Base-by-base conservation (phyloP, 805 yeast species). In the Candida sakaeoensis region DNA sequence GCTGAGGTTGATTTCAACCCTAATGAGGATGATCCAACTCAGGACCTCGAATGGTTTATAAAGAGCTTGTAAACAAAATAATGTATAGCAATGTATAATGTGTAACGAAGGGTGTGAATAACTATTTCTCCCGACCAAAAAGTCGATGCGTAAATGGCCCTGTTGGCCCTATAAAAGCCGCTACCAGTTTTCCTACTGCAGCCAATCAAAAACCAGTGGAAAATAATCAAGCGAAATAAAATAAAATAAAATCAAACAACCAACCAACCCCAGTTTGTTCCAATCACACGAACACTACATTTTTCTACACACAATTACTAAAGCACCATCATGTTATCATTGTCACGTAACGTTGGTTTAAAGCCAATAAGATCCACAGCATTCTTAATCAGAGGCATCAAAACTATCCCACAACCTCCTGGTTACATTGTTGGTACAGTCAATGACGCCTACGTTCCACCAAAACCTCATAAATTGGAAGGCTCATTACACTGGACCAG, bases 401-500 rank as follows among this genome's bases (percentile, higher is more conserved):
- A 73, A 52, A 64, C 77, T 34, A 75, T 68, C 36, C 75, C 77
- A 36, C 86, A 83, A 57, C 90, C 90, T 10, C 85, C 87, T 29
- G 91, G 91, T 14, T 63, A 71, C 55, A 76, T 84, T 41, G 77
- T 77, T 15, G 93, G 90, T 15, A 75, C 80, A 10, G 83, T 80
- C 27, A 84, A 84, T 54, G 90, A 84, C 42, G 82, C 88, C 3
- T 77, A 77, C 45, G 79, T 79, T 14, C 73, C 75, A 9, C 86
- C 87, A 24, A 64, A 69, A 38, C 61, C 80, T 4, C 68, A 72
- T 52, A 70, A 72, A 48, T 52, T 66, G 39, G 80, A 82, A 47
- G 93, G 91, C 14, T 79, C 90, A 0, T 71, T 68, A 47, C 91
- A 84, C 63, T 83, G 90, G 90, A 72, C 83, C 27, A 67, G 76